Evolutionary conservation across 2,329 filamentous ascomycete genomes (phyloP).

Genomic region (Hypomyces perniciosus): DNA sequence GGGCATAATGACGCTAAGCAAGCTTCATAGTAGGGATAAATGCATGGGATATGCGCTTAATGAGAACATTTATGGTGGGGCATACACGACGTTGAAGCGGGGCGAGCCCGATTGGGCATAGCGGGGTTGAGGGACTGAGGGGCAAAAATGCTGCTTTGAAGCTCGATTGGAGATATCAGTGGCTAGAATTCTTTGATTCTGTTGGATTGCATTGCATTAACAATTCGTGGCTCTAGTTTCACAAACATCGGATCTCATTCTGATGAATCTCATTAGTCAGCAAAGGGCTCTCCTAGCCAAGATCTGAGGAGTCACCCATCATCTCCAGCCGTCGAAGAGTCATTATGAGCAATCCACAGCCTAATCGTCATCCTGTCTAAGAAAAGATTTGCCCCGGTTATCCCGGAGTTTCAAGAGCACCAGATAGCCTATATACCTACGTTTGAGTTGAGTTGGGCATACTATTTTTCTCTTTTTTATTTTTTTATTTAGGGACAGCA

Average conservation of each 20-base stretch:
- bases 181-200: neutral
- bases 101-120: conserved; percentile 10
- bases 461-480: too few relatives aligned
- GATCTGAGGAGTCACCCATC: neutral
- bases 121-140: neutral
- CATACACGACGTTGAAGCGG: conserved; percentile 20
- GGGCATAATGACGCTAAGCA: conserved; percentile 23
- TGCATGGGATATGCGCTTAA: conserved; percentile 25
- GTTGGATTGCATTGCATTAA: neutral
- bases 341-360: neutral
- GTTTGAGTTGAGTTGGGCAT: too few relatives aligned
- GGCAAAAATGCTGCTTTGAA: neutral
- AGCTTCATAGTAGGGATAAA: conserved; percentile 20
- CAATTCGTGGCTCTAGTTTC: too few relatives aligned
- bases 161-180: neutral
- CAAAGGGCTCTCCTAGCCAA: neutral
- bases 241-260: neutral
- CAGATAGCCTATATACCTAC: too few relatives aligned
- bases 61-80: conserved; percentile 18
- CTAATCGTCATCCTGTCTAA: too few relatives aligned
- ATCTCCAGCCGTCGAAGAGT: neutral
- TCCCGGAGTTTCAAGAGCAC: too few relatives aligned
- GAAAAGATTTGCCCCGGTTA: too few relatives aligned
- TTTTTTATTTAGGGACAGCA: too few relatives aligned
- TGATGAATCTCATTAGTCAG: neutral